Evolutionary conservation across 1,284 basidiomycete species (phyloP).

Genomic region (Tylopilus sp.): DNA sequence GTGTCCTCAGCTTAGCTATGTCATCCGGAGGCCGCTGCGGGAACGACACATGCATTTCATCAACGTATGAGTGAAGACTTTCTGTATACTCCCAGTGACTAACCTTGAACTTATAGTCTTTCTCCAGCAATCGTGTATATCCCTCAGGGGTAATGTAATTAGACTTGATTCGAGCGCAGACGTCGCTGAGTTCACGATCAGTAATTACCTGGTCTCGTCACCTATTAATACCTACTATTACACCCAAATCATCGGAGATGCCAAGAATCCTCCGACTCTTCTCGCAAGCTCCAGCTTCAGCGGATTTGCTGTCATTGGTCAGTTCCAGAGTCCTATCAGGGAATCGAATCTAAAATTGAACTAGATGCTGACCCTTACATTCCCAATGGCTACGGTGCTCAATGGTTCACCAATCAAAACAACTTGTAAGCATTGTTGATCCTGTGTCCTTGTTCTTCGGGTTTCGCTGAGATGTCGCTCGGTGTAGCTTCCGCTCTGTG

Average conservation of each 20-base stretch:
- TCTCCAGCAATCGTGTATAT: conserved; percentile 44
- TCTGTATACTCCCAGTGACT: not conserved
- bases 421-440: conserved; percentile 52
- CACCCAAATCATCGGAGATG: conserved; percentile 62
- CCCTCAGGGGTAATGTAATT: conserved; percentile 31
- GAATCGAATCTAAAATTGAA: conserved; percentile 13
- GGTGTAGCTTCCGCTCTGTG: conserved; percentile 52
- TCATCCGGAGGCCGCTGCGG: conserved; percentile 36
- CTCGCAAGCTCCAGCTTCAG: conserved; percentile 56
- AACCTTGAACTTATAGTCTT: conserved; percentile 24
- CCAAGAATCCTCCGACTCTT: conserved; percentile 59
- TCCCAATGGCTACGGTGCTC: conserved; percentile 43
- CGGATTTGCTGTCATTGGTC: conserved; percentile 65
- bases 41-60: conserved; percentile 17
- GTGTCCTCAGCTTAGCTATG: conserved; percentile 35
- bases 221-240: conserved; percentile 64
- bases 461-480: conserved; percentile 8
- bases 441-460: not conserved
- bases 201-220: conserved; percentile 60
- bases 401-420: conserved; percentile 63
- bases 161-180: not conserved
- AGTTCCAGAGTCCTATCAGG: conserved; percentile 15
- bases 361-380: conserved; percentile 60
- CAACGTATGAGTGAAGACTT: conserved; percentile 30
- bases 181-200: conserved; percentile 18